Percentiles rank a stretch among this genome's conserved stretches.
Conservation (phyloP, 2,329 filamentous ascomycete species). For the Clarireedia monteithiana region DNA sequence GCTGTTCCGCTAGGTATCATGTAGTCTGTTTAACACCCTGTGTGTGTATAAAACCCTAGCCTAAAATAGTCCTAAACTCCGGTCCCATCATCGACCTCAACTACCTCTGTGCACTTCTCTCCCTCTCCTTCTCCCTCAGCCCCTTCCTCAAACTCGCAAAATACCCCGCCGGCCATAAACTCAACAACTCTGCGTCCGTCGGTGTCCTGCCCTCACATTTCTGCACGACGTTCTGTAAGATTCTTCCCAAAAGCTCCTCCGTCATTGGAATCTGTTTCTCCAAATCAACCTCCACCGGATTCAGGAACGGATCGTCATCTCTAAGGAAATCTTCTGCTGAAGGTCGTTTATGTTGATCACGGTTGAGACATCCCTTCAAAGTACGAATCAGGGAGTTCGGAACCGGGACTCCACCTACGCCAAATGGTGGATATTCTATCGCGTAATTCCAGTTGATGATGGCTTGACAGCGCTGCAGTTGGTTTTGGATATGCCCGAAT, state of each 20-base stretch:
- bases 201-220: constrained; percentile 48
- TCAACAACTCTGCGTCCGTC: constrained; percentile 47
- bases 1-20: no score
- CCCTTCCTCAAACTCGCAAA: constrained; percentile 45
- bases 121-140: constrained; percentile 26
- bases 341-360: constrained; percentile 54
- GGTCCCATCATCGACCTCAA: neutral
- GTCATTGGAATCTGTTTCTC: constrained; percentile 48
- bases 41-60: no score
- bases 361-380: constrained; percentile 53
- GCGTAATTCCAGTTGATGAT: constrained; percentile 72
- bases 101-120: neutral
- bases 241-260: constrained; percentile 52
- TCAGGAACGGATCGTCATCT: constrained; percentile 53
- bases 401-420: constrained; percentile 56
- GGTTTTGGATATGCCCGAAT: constrained; percentile 85
- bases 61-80: no score
- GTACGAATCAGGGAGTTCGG: constrained; percentile 52
- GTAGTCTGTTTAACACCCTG: no score
- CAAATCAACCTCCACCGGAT: constrained; percentile 48
- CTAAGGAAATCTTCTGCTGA: constrained; percentile 56
- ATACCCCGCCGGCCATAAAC: constrained; percentile 53
- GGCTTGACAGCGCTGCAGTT: constrained; percentile 76
- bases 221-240: constrained; percentile 54
- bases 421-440: constrained; percentile 64